Evolutionary conservation across 2,329 filamentous ascomycete species (phyloP).

Genomic region (Lasiodiplodia sp.): DNA sequence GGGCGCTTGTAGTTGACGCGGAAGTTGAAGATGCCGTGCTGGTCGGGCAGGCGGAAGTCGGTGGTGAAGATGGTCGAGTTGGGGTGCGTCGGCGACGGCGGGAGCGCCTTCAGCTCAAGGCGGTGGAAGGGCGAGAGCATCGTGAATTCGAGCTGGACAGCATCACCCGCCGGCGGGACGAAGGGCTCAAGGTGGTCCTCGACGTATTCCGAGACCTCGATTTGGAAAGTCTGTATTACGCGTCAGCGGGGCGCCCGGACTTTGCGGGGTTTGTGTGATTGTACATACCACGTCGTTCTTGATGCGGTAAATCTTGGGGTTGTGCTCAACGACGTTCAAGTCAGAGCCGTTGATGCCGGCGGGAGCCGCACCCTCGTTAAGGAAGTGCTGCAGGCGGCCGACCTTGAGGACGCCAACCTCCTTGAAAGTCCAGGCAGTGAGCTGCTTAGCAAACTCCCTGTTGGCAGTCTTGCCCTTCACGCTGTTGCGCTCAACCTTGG

Average conservation of each 20-base stretch:
- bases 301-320: conserved; percentile 90
- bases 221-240: conserved; percentile 73
- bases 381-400: conserved; percentile 80
- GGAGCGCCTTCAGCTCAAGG: conserved; percentile 68
- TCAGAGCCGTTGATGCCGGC: conserved; percentile 45
- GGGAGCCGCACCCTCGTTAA: conserved; percentile 57
- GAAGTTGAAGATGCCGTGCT: conserved; percentile 99
- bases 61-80: conserved; percentile 77
- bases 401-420: conserved; percentile 90
- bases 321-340: conserved; percentile 59
- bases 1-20: conserved; percentile 96
- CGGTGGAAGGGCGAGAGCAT: conserved; percentile 99
- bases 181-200: conserved; percentile 80
- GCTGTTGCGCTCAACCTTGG: conserved; percentile 69
- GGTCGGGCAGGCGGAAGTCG: conserved; percentile 86
- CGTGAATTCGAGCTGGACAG: conserved; percentile 92
- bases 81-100: conserved; percentile 58
- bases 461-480: conserved; percentile 75
- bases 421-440: conserved; percentile 96
- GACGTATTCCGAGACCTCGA: conserved; percentile 86
- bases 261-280: not conserved
- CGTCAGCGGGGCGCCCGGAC: conserved; percentile 37
- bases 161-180: conserved; percentile 71
- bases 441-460: conserved; percentile 80
- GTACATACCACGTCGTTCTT: conserved; percentile 95